A percentile compares a stretch with the other conserved stretches of the same genome.
These are phyloP conservation scores for Zizania palustris DNA, from an alignment of 202 grass and related monocot genomes.

Conservation along the genomic window DNA sequence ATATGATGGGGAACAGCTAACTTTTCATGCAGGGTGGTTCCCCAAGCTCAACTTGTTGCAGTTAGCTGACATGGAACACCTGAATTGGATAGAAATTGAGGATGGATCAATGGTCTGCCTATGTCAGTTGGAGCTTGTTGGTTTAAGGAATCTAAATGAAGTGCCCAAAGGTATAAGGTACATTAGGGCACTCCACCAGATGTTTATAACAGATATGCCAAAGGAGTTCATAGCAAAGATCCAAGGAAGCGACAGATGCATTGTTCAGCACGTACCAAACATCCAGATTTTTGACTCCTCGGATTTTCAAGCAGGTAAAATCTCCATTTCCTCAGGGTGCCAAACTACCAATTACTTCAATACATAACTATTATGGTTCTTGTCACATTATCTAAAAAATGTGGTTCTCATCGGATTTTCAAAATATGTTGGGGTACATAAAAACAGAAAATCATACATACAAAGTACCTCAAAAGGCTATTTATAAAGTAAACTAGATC, in stretches of 20 bases:
- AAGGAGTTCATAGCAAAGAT: slow-evolving; percentile 28
- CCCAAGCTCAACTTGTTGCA: slow-evolving; percentile 33
- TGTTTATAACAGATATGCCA: slow-evolving; percentile 43
- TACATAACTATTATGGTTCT: background rate
- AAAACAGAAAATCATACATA: background rate
- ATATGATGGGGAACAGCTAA: slow-evolving; percentile 40
- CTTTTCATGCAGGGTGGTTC: slow-evolving; percentile 48
- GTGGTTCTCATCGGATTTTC: background rate
- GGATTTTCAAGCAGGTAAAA: slow-evolving; percentile 36
- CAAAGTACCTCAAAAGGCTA: too few relatives aligned
- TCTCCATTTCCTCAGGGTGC: background rate
- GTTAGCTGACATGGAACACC: slow-evolving; percentile 45
- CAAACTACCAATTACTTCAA: background rate
- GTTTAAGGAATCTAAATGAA: slow-evolving; percentile 33
- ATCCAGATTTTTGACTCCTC: slow-evolving; percentile 30
- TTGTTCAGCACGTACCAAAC: slow-evolving; percentile 44
- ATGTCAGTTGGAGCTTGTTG: slow-evolving; percentile 7
- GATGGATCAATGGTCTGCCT: slow-evolving; percentile 39
- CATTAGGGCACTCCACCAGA: slow-evolving; percentile 26
- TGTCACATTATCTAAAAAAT: background rate
- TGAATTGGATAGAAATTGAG: slow-evolving; percentile 40
- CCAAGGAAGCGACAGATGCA: slow-evolving; percentile 12
- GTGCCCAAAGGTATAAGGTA: slow-evolving; percentile 38
- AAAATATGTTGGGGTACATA: background rate
- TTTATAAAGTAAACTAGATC: too few relatives aligned